These are phyloP conservation scores for Colletotrichum cuscutae DNA, from an alignment of 2,329 filamentous ascomycete genomes.

Conservation along the genomic window DNA sequence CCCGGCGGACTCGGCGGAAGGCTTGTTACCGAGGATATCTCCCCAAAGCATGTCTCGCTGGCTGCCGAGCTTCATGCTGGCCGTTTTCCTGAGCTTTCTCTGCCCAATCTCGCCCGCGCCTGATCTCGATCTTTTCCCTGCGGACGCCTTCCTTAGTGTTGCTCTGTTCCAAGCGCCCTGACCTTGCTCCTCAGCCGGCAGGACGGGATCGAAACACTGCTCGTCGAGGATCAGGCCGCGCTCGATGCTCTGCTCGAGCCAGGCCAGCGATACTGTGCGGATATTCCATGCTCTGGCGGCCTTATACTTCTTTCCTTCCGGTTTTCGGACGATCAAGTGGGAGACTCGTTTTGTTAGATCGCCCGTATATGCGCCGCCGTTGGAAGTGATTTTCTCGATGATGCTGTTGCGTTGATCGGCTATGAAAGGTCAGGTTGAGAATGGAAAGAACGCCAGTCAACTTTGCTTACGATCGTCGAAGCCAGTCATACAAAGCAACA, in stretches of 20 bases:
- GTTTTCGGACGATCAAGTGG: conserved; percentile 83
- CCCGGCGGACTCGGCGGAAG: conserved; percentile 19
- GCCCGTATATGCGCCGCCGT: conserved; percentile 87
- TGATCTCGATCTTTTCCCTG: conserved; percentile 70
- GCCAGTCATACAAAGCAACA: conserved; percentile 67
- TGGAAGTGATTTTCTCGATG: conserved; percentile 70
- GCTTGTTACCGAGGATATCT: conserved; percentile 74
- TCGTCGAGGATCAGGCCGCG: conserved; percentile 94
- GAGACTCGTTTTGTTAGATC: conserved; percentile 89
- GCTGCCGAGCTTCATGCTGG: conserved; percentile 83
- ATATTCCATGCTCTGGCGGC: conserved; percentile 88
- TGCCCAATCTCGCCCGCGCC: conserved; percentile 67
- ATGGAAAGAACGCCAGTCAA: background rate
- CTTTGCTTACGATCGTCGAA: conserved; percentile 61
- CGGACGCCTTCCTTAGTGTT: conserved; percentile 54
- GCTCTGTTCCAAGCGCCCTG: conserved; percentile 77
- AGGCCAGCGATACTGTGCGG: conserved; percentile 82
- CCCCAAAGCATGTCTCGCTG: conserved; percentile 91
- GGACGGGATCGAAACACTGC: conserved; percentile 79
- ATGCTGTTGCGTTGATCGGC: conserved; percentile 76
- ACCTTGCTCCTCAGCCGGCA: conserved; percentile 78
- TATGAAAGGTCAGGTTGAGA: conserved; percentile 42
- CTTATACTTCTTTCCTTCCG: conserved; percentile 89
- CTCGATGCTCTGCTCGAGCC: conserved; percentile 85
- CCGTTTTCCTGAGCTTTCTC: conserved; percentile 87